Percentiles rank a stretch among this genome's conserved stretches.
These are phyloP conservation scores for Geotrichum bryndzae DNA, from an alignment of 1,139 yeast species.

Conservation along the genomic window DNA sequence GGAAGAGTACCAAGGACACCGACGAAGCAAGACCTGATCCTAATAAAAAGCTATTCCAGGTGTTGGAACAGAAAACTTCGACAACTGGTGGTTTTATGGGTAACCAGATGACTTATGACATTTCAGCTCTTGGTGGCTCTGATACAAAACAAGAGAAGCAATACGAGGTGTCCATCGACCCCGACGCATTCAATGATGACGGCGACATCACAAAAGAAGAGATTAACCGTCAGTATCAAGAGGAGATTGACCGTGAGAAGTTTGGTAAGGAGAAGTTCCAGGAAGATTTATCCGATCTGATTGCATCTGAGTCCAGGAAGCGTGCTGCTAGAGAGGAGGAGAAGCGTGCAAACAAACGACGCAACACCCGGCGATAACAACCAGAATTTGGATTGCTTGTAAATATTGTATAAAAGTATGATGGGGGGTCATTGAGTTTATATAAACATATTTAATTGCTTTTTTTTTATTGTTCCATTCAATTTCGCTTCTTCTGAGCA, in stretches of 20 bases:
- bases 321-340: constrained; percentile 13
- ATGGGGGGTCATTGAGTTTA: not conserved
- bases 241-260: constrained; percentile 7
- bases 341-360: constrained; percentile 8
- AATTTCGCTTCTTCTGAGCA: constrained; percentile 1
- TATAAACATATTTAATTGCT: not conserved
- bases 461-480: not conserved
- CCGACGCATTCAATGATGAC: constrained; percentile 11
- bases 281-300: constrained; percentile 13
- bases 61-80: constrained; percentile 37
- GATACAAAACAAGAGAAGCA: constrained; percentile 1
- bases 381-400: not conserved
- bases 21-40: constrained; percentile 8
- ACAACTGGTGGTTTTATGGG: constrained; percentile 26
- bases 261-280: constrained; percentile 8
- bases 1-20: constrained; percentile 9
- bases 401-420: not conserved
- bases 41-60: constrained; percentile 37
- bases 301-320: constrained; percentile 15
- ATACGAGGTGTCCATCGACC: constrained; percentile 14
- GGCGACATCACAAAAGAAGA: constrained; percentile 11
- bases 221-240: constrained; percentile 4
- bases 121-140: constrained; percentile 19
- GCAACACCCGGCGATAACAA: not conserved
- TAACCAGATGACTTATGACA: constrained; percentile 23